Evolutionary conservation across 495 filamentous ascomycete species (phyloP).

Genomic region (Daldinia decipiens): DNA sequence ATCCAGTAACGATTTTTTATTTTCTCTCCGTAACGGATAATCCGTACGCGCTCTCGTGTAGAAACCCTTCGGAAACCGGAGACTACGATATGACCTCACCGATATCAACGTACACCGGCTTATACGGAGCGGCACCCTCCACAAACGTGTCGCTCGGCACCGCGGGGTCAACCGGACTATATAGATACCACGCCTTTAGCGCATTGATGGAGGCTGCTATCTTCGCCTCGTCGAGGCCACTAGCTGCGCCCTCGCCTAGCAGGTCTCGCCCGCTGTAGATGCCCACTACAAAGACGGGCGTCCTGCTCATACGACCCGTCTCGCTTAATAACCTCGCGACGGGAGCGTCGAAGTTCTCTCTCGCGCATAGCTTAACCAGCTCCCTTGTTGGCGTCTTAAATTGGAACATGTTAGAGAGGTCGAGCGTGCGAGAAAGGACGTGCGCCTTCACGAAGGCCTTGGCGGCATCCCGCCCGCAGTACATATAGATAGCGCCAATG

Average conservation of each 20-base stretch:
- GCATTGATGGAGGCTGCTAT: slow-evolving; percentile 81
- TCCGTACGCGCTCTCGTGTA: neutral
- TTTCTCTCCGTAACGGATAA: slow-evolving; percentile 4
- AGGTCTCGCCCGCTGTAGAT: slow-evolving; percentile 89
- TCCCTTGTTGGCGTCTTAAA: slow-evolving; percentile 86
- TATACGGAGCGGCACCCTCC: slow-evolving; percentile 71
- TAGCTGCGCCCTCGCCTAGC: slow-evolving; percentile 84
- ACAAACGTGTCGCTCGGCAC: slow-evolving; percentile 84
- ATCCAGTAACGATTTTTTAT: slow-evolving; percentile 7
- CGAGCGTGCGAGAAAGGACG: slow-evolving; percentile 80
- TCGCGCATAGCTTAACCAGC: slow-evolving; percentile 77
- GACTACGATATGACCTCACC: slow-evolving; percentile 83
- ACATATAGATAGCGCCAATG: slow-evolving; percentile 83
- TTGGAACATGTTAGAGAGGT: slow-evolving; percentile 78
- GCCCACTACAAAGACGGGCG: slow-evolving; percentile 93
- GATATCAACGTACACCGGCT: slow-evolving; percentile 84
- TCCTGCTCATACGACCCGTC: slow-evolving; percentile 82
- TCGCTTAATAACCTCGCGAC: slow-evolving; percentile 87
- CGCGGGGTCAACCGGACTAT: slow-evolving; percentile 74
- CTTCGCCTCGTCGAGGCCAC: slow-evolving; percentile 79
- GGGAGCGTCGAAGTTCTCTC: slow-evolving; percentile 89
- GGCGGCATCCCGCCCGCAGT: slow-evolving; percentile 73
- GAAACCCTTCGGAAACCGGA: neutral
- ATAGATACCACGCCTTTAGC: slow-evolving; percentile 95
- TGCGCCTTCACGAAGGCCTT: slow-evolving; percentile 85